Evolutionary conservation across 2,329 filamentous ascomycete species (phyloP), one percentile per base, ranked within the genome.

Genomic region (Aspergillus transmontanensis): DNA sequence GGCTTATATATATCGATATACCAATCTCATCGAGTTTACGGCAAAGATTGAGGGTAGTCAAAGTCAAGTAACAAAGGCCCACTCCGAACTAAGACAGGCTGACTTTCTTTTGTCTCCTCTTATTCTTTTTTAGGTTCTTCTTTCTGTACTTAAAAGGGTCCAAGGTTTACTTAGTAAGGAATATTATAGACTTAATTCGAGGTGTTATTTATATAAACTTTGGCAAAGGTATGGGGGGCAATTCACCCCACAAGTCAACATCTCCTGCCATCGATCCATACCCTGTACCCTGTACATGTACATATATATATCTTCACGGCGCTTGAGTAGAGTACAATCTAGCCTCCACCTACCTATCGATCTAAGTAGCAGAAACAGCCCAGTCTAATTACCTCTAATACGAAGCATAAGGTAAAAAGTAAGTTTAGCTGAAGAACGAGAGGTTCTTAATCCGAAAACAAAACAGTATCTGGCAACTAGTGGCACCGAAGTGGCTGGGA

Each of bases 121-220:
- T 34, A 19, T 36, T 55, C 51, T n/a, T 39, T 41, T 55, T 55
- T 39, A 55, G 21, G 32, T 55, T 55, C 51, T 39, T 32, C 19
- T 11, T 6, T 11, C 48, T 32, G 26, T 28, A 30, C 26, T 51
- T 51, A 30, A 39, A 39, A 41, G 51, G 51, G 51, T 55, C 51
- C 16, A 55, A 39, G 32, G 30, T 55, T 39, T 28, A 19, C 51
- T 54, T 54, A 54, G 51, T 54, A 36, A 21, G 12, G 51, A 23
- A 30, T 50, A 28, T 23, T 39, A 55, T 39, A 36, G 32, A 36
- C 51, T 55, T 41, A 55, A 55, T 28, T 39, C 16, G 2, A 23
- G 16, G 19, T 14, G 34, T 41, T 55, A 55, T 55, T 41, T 39
- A 41, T 55, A 39, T 54, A 39, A 54, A 55, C 51, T 55, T 39